phyloP scores from a whole-genome alignment of 495 filamentous ascomycete species.

The Aspergillus coremiiformis region DNA sequence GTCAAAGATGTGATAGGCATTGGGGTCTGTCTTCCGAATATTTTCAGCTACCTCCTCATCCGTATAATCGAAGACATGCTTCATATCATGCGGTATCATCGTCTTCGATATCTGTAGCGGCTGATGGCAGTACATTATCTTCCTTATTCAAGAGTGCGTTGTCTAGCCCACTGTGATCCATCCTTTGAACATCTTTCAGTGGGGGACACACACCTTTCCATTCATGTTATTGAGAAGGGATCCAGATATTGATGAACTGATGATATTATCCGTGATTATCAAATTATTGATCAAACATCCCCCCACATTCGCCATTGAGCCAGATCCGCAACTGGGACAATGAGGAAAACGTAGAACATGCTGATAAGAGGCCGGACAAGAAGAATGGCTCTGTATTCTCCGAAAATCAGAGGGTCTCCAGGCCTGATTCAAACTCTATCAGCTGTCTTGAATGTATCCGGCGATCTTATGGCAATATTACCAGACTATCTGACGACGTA shows the following conservation, averaged over 20 bases:
- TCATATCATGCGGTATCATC: conserved; percentile 40
- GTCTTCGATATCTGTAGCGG: neutral
- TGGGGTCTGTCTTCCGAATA: conserved; percentile 11
- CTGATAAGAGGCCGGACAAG: neutral
- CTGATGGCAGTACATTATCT: neutral
- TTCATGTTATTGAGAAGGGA: neutral
- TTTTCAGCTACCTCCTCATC: conserved; percentile 15
- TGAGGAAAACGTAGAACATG: neutral
- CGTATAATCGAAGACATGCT: conserved; percentile 47
- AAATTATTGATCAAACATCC: neutral
- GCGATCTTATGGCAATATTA: neutral
- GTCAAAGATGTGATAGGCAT: conserved; percentile 20
- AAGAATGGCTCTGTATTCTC: neutral
- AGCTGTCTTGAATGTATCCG: neutral
- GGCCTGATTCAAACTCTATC: neutral
- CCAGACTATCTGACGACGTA: neutral
- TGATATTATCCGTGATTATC: neutral
- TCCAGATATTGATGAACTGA: neutral
- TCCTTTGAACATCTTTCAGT: neutral
- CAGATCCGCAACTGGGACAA: neutral
- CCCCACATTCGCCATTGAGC: neutral
- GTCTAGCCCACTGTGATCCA: neutral
- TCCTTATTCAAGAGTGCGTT: neutral
- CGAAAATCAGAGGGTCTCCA: neutral
- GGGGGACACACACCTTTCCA: neutral